Percentiles rank a stretch among this genome's conserved stretches.
These are phyloP conservation scores for Skeletonema grethae DNA, from an alignment of 108 stramenopile genomes.

Conservation along the genomic window DNA sequence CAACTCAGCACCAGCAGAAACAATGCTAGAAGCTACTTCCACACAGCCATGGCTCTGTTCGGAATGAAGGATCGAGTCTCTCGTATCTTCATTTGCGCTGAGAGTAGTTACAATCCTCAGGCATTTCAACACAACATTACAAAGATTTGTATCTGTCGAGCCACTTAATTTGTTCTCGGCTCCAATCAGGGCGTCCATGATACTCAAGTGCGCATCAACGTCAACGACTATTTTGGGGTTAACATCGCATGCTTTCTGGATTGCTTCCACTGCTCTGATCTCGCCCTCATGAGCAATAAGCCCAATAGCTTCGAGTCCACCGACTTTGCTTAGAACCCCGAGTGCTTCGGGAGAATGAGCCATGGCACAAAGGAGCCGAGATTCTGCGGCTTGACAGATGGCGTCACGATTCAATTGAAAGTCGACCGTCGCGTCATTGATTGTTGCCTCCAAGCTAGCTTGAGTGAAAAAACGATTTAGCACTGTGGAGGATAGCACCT, in stretches of 20 bases:
- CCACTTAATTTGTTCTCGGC: conserved; percentile 20
- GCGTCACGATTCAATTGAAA: conserved; percentile 20
- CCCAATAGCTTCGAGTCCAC: conserved; percentile 76
- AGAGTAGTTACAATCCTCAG: conserved; percentile 14
- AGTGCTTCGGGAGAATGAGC: conserved; percentile 69
- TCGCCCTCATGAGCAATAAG: conserved; percentile 83
- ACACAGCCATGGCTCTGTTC: conserved; percentile 36
- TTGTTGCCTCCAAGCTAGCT: conserved; percentile 52
- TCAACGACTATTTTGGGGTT: conserved; percentile 60
- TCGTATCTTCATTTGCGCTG: conserved; percentile 44
- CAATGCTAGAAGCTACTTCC: conserved; percentile 20
- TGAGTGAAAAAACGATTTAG: conserved; percentile 70
- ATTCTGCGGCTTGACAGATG: conserved; percentile 75
- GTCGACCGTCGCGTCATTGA: conserved; percentile 18
- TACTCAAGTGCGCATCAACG: conserved; percentile 61
- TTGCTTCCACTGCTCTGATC: conserved; percentile 56
- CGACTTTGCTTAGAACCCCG: conserved; percentile 54
- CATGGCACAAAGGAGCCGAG: conserved; percentile 73
- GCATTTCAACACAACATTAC: conserved; percentile 33
- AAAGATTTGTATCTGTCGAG: conserved; percentile 25
- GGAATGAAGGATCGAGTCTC: conserved; percentile 44
- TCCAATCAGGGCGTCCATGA: conserved; percentile 56
- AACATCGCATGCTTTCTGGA: conserved; percentile 65
- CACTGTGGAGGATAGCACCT: conserved; percentile 74
- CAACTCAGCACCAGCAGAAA: conserved; percentile 22